Conservation (phyloP, 768 basidiomycete genomes). For the Hericium erinaceus region DNA sequence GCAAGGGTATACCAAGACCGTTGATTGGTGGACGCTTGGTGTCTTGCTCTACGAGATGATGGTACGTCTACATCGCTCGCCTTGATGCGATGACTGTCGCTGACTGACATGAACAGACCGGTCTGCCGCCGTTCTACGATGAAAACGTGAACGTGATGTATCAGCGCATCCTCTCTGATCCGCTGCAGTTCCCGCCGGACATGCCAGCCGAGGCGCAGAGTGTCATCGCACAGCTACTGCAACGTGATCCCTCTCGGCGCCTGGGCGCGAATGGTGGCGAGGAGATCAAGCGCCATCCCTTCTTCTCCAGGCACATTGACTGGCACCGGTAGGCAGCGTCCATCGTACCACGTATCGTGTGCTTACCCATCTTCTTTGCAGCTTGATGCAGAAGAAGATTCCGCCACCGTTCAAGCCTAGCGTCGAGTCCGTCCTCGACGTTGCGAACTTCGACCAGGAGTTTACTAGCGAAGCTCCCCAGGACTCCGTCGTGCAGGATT, state of each 20-base stretch:
- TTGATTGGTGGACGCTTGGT: slow-evolving; percentile 99
- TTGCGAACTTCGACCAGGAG: slow-evolving; percentile 95
- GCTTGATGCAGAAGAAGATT: slow-evolving; percentile 86
- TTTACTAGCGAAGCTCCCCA: slow-evolving; percentile 93
- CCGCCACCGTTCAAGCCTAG: slow-evolving; percentile 97
- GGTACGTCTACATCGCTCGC: slow-evolving; percentile 32
- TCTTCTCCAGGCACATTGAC: slow-evolving; percentile 91
- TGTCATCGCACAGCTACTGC: slow-evolving; percentile 81
- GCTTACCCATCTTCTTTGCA: slow-evolving; percentile 16
- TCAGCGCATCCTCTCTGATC: slow-evolving; percentile 89
- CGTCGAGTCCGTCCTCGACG: slow-evolving; percentile 91
- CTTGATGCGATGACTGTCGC: slow-evolving; percentile 1
- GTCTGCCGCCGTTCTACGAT: slow-evolving; percentile 96
- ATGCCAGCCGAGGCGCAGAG: slow-evolving; percentile 82
- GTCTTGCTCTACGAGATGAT: slow-evolving; percentile 97
- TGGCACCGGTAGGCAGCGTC: slow-evolving; percentile 57
- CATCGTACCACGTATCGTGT: background rate
- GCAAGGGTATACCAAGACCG: slow-evolving; percentile 95
- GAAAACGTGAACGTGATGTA: slow-evolving; percentile 99
- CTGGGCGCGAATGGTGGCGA: slow-evolving; percentile 92
- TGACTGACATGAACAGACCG: slow-evolving; percentile 46
- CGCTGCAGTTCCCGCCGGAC: slow-evolving; percentile 84
- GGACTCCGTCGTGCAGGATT: slow-evolving; percentile 94
- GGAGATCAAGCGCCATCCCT: slow-evolving; percentile 92
- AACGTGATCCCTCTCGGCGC: slow-evolving; percentile 78